These are phyloP conservation scores for Dendrobium huoshanense DNA, from an alignment of 106 monocot genomes.

Conservation along the genomic window DNA sequence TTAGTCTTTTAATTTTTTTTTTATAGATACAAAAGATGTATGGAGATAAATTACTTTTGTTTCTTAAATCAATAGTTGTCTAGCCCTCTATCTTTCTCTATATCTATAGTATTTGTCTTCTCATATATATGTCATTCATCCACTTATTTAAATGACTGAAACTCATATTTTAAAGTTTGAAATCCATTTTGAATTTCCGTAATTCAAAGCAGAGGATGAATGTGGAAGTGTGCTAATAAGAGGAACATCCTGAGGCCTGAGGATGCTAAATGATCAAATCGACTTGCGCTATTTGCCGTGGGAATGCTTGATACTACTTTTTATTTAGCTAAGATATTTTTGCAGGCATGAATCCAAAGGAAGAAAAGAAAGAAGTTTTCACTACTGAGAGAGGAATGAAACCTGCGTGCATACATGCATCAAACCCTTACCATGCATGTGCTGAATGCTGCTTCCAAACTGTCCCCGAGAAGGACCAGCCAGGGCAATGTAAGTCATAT, in stretches of 20 bases:
- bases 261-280: background rate
- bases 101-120: background rate
- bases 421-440: background rate
- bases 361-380: background rate
- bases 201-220: background rate
- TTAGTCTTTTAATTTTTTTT: too few relatives aligned
- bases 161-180: background rate
- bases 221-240: background rate
- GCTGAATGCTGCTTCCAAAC: conserved; percentile 3
- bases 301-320: background rate
- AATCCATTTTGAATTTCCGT: background rate
- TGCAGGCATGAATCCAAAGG: background rate
- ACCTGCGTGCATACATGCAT: background rate
- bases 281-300: background rate
- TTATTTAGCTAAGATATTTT: background rate
- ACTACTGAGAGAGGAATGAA: background rate
- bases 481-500: background rate
- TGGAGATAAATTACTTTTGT: too few relatives aligned
- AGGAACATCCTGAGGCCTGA: background rate
- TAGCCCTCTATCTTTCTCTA: too few relatives aligned
- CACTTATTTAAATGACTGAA: background rate
- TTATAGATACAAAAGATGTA: too few relatives aligned
- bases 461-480: background rate
- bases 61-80: too few relatives aligned
- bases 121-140: background rate